A percentile compares a stretch with the other conserved stretches of the same genome.
Evolutionary conservation across 495 filamentous ascomycete genomes (phyloP).

Genomic region (Aspergillus sclerotioniger): DNA sequence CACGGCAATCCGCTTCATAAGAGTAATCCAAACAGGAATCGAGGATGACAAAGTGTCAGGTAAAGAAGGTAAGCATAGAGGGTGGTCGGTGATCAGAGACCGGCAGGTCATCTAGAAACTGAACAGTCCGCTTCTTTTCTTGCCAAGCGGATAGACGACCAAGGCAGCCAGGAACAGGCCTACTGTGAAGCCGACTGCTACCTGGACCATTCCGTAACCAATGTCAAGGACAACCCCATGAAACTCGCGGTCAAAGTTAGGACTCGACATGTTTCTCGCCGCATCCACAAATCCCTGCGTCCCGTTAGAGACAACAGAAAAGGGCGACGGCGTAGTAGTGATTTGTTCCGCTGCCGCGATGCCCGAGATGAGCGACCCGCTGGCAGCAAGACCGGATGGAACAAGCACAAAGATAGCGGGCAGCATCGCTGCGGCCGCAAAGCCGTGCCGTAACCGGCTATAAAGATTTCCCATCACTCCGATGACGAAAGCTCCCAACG

Average conservation of each 20-base stretch:
- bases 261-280: slow-evolving; percentile 33
- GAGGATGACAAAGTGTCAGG: neutral
- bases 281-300: slow-evolving; percentile 49
- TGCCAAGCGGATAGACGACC: slow-evolving; percentile 88
- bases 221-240: slow-evolving; percentile 74
- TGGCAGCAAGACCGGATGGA: slow-evolving; percentile 82
- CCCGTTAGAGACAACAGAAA: slow-evolving; percentile 49
- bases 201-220: slow-evolving; percentile 81
- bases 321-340: slow-evolving; percentile 48
- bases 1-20: slow-evolving; percentile 7
- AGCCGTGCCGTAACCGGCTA: slow-evolving; percentile 75
- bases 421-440: slow-evolving; percentile 84
- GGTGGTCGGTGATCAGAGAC: neutral
- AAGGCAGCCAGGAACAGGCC: slow-evolving; percentile 84
- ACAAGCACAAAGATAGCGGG: slow-evolving; percentile 96
- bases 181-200: slow-evolving; percentile 90
- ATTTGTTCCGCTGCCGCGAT: slow-evolving; percentile 81
- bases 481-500: slow-evolving; percentile 81
- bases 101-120: slow-evolving; percentile 58
- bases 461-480: slow-evolving; percentile 87
- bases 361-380: slow-evolving; percentile 79
- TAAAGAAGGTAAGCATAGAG: slow-evolving; percentile 4
- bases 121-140: slow-evolving; percentile 85
- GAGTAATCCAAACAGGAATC: neutral
- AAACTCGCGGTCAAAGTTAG: slow-evolving; percentile 25